Base-by-base conservation (phyloP, 108 stramenopile species). In the Skeletonema grethae region DNA sequence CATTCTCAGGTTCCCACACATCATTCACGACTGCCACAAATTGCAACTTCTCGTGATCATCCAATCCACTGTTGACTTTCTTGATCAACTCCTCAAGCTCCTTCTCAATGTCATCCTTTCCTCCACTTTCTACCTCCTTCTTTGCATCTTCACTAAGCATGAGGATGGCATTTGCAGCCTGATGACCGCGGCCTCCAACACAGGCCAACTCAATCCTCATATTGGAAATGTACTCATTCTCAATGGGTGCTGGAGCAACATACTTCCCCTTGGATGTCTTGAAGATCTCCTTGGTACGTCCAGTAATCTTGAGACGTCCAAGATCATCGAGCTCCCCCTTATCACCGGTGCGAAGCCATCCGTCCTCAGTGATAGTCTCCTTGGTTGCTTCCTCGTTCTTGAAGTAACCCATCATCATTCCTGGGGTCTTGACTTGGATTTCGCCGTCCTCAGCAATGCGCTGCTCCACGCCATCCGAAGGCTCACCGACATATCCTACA, bases 321-420 rank as follows among this genome's bases (percentile, higher is more conserved):
- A 75, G 59, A 9, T 76, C 73, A 72, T 96, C 95, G n/a, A 96
- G 38, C 43, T 70, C 75, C 68, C 95, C 95, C 67, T 88, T 86
- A 62, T 96, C 95, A 53, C 95, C 95, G n/a, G 92, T 96, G 57
- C 90, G 82, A 7, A 96, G 85, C 82, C 84, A 96, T 65, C 91
- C 91, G 66, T 91, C 90, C n/a, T 82, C 89, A 1, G 90, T 91
- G 24, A 94, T 79, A 22, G 93, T 73, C 63, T 94, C 90, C 46
- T 86, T 86, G 69, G 89, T 90, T 20, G 93, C 93, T 61, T 94
- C 93, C 9, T 82, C 74, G 64, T 94, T 94, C 70, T 90, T 90
- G 82, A 57, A 91, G 79, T 94, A 94, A 35, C 88, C 90, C 87
- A 88, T 91, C 86, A 94, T 89, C 31, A 75, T 67, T 24, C 88